Percentiles rank a stretch among this genome's conserved stretches.
Evolutionary conservation across 805 yeast genomes (phyloP).

Genomic region (Candida chauliodis): DNA sequence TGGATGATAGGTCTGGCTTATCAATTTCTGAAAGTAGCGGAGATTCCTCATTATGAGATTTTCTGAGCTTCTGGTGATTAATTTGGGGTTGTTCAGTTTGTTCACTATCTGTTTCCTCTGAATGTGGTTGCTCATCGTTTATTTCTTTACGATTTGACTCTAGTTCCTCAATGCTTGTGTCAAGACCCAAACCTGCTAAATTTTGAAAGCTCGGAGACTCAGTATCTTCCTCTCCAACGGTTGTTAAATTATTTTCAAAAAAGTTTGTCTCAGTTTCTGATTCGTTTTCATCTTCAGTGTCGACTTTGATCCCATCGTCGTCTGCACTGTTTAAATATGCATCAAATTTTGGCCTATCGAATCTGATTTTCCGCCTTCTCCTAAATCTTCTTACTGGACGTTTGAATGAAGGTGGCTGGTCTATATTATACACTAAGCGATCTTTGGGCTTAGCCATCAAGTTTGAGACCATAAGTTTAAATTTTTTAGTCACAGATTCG

Average conservation of each 20-base stretch:
- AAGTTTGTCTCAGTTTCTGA: not conserved
- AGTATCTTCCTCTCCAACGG: not conserved
- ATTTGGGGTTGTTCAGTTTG: not conserved
- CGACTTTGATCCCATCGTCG: conserved; percentile 2
- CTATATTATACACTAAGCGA: not conserved
- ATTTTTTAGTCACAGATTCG: conserved; percentile 1
- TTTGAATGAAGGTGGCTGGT: not conserved
- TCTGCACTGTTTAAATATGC: not conserved
- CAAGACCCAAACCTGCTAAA: no score
- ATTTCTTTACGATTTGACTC: not conserved
- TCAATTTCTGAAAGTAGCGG: not conserved
- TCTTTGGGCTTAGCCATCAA: not conserved
- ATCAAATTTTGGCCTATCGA: not conserved
- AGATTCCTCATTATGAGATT: not conserved
- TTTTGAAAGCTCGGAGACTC: no score
- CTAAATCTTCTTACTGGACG: conserved; percentile 1
- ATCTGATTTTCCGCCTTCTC: not conserved
- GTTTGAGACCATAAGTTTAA: not conserved
- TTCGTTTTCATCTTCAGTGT: not conserved
- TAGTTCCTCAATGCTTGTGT: no score
- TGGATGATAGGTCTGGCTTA: not conserved
- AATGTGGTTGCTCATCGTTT: no score
- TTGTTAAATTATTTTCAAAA: not conserved
- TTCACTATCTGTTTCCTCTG: not conserved
- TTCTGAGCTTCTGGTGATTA: conserved; percentile 3